These are phyloP conservation scores for Lepiota venenata DNA, from an alignment of 768 basidiomycete species.

Conservation along the genomic window DNA sequence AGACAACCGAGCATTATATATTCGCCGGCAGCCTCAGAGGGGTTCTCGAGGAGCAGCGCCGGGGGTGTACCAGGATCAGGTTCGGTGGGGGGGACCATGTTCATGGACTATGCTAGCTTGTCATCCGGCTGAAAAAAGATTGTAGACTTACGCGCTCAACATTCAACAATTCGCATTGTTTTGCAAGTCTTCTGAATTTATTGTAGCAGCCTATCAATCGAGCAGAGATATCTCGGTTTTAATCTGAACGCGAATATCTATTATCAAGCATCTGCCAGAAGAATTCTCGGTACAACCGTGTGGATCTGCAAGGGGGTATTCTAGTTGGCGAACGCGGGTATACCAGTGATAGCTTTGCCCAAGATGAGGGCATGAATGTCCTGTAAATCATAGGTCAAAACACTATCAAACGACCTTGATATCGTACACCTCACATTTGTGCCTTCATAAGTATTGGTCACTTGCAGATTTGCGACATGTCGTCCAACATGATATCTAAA, in stretches of 20 bases:
- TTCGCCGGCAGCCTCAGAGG: too few relatives aligned
- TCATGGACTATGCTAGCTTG: too few relatives aligned
- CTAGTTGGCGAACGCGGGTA: constrained; percentile 77
- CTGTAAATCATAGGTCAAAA: constrained; percentile 30
- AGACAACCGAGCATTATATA: too few relatives aligned
- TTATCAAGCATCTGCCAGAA: not conserved
- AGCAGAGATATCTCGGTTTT: too few relatives aligned
- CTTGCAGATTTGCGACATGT: constrained; percentile 92
- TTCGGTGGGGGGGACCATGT: too few relatives aligned
- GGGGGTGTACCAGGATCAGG: too few relatives aligned
- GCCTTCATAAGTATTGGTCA: constrained; percentile 97
- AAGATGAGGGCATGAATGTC: constrained; percentile 91
- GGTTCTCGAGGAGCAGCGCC: too few relatives aligned
- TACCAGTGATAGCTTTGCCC: constrained; percentile 89
- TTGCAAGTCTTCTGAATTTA: too few relatives aligned
- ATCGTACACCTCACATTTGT: constrained; percentile 35
- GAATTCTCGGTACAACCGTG: not conserved
- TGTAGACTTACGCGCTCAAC: too few relatives aligned
- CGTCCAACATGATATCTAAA: constrained; percentile 88
- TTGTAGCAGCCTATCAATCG: too few relatives aligned
- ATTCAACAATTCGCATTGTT: too few relatives aligned
- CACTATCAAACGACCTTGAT: constrained; percentile 18
- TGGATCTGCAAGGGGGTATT: not conserved
- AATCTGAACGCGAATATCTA: not conserved
- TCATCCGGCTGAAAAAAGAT: too few relatives aligned